Evolutionary conservation across 73 alveolate genomes (phyloP).

Genomic region (Breviolum minutum): DNA sequence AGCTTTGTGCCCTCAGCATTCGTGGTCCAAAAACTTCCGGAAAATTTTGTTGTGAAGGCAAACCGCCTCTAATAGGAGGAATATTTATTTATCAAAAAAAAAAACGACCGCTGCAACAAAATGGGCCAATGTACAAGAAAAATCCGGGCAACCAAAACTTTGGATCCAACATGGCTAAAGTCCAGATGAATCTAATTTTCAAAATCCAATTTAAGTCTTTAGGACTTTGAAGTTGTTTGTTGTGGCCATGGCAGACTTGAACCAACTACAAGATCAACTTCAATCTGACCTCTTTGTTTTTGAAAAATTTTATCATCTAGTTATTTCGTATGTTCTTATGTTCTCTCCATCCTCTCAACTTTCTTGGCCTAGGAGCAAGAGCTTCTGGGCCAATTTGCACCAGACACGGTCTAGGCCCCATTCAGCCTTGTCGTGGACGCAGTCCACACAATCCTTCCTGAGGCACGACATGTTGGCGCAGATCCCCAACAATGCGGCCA

Average conservation of each 20-base stretch:
- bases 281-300: too few relatives aligned
- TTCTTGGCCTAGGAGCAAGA: conserved; percentile 18
- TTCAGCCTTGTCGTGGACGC: conserved; percentile 87
- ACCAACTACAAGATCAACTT: too few relatives aligned
- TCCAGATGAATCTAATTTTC: too few relatives aligned
- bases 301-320: too few relatives aligned
- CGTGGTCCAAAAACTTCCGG: background rate
- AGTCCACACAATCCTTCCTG: conserved; percentile 65
- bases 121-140: too few relatives aligned
- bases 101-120: too few relatives aligned
- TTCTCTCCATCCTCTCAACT: background rate
- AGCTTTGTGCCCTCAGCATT: conserved; percentile 25
- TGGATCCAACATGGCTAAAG: too few relatives aligned
- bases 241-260: background rate
- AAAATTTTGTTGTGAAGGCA: background rate
- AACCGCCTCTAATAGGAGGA: background rate
- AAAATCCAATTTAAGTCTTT: background rate
- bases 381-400: conserved; percentile 95
- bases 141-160: too few relatives aligned
- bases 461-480: background rate
- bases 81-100: too few relatives aligned
- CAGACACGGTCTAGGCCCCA: conserved; percentile 94
- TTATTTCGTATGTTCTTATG: background rate
- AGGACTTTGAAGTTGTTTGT: background rate
- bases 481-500: background rate